Base-by-base conservation (phyloP, 2,329 filamentous ascomycete genomes). In the Arthroderma uncinatum region DNA sequence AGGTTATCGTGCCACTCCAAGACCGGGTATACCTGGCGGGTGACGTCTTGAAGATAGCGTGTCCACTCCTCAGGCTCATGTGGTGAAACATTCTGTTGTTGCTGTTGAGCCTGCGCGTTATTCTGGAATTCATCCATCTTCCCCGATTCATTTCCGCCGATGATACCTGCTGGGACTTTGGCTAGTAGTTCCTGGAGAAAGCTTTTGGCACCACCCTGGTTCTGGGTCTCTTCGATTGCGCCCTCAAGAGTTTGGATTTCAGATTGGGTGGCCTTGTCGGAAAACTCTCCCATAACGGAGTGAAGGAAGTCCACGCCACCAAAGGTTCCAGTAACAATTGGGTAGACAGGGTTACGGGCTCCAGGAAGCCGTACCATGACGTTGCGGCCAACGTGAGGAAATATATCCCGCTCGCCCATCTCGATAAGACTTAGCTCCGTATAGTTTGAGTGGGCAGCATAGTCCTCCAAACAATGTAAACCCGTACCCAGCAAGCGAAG, bases 291-390 rank as follows among this genome's bases (percentile, higher is more conserved):
- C 62, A 83, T 87, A 30, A 95, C 90, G 0, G 87, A 93, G 74
- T 95, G 89, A 60, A 95, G 76, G 74, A 96, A 96, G 67, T 96
- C 92, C 12, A 95, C 91, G 61, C 91, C 91, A 60, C 91, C 91
- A 71, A 96, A 96, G 5, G 91, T 96, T 59, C 92, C 91, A 1
- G 91, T 96, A 47, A 95, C 80, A 60, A 92, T 76, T 5, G 91
- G 91, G 65, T 87, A 95, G 60, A 95, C 87, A 3, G 78, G 67
- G 34, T 77, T 68, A 21, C 78, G 78, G 58, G 81, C 85, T 47
- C 87, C 89, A 34, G 79, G 76, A 28, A 96, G 78, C 48, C 82
- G 76, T 28, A 95, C 76, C 66, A 77, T 75, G n/a, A 89, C 89
- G 64, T 81, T 74, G 58, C 83, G 79, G 36, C 92, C 92, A 56